Evolutionary conservation across 257 asterid genomes (phyloP), one percentile per base, ranked within the genome.

Genomic region (Marsdenia floribunda): DNA sequence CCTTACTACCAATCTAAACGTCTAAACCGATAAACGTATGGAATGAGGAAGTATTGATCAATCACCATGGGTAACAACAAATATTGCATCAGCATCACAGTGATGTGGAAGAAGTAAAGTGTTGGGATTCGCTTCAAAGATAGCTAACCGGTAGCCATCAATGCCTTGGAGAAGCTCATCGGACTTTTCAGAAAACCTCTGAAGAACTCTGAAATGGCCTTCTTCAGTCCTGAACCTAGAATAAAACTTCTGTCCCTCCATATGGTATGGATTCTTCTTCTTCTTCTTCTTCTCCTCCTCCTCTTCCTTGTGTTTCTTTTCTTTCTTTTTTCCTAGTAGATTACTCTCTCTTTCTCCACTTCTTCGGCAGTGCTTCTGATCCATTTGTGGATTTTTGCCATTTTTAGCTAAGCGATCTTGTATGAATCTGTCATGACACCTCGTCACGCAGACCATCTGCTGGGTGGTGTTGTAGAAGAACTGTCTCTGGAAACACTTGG

Each of bases 51-150:
- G 33, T 29, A 29, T 10, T 22, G 37, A 0, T 10, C 26, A n/a
- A 74, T 21, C 15, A 73, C 74, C 74, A 70, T 76, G 44, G 65
- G 76, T 71, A 1, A 85, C 85, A 38, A 80, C 55, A 47, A 74
- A 15, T 6, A 85, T 16, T 0, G 76, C 38, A 47, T 87, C 91
- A 58, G 83, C 80, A 53, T 87, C 89, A 58, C 64, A 46, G 63
- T 87, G 87, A 80, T 87, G 83, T 71, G 91, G 89, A 54, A 85
- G 55, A 44, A 83, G 29, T 8, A 85, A 83, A 3, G 91, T 80
- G 15, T 60, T 71, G 3, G 89, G 87, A 58, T 85, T 77, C 1
- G 86, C 84, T 66, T 85, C 87, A 38, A 81, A 78, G 2, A 81
- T 44, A 0, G 83, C 82, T 6, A 87, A 49, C 0, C 89, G 81